Percentiles rank a stretch among this genome's conserved stretches.
These are phyloP conservation scores for Arabis alpina DNA, from an alignment of 345 rosid genomes.

Conservation along the genomic window DNA sequence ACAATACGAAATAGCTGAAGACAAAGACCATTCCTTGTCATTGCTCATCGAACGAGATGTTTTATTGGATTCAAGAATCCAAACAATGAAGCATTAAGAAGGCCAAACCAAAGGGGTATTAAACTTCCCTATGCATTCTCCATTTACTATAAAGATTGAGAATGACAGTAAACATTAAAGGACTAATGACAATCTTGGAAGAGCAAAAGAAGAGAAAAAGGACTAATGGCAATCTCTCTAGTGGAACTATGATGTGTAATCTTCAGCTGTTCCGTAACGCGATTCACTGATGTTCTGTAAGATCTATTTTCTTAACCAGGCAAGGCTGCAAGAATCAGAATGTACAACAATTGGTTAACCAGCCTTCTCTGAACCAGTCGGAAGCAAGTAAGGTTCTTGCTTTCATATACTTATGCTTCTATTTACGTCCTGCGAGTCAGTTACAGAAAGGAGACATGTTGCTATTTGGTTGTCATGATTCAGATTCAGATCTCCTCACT, in stretches of 20 bases:
- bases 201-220: slow-evolving; percentile 22
- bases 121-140: slow-evolving; percentile 22
- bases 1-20: slow-evolving; percentile 23
- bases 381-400: slow-evolving; percentile 30
- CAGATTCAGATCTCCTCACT: slow-evolving; percentile 39
- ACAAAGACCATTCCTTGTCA: slow-evolving; percentile 24
- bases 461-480: slow-evolving; percentile 28
- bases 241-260: slow-evolving; percentile 25
- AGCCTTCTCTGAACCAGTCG: slow-evolving; percentile 24
- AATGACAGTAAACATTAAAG: slow-evolving; percentile 5
- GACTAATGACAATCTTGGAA: slow-evolving; percentile 27
- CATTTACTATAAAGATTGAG: slow-evolving; percentile 11
- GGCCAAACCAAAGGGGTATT: slow-evolving; percentile 13
- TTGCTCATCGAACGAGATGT: slow-evolving; percentile 35
- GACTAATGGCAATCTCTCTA: slow-evolving; percentile 15
- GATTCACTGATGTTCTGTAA: slow-evolving; percentile 5
- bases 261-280: slow-evolving; percentile 33
- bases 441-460: slow-evolving; percentile 9
- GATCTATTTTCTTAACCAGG: slow-evolving; percentile 15
- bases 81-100: slow-evolving; percentile 22
- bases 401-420: slow-evolving; percentile 18
- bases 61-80: slow-evolving; percentile 33
- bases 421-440: slow-evolving; percentile 36
- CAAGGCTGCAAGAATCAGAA: slow-evolving; percentile 34
- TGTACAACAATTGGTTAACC: slow-evolving; percentile 30